Evolutionary conservation across 805 yeast species (phyloP), one percentile per base, ranked within the genome.

Genomic region (Ogataea ramenticola): DNA sequence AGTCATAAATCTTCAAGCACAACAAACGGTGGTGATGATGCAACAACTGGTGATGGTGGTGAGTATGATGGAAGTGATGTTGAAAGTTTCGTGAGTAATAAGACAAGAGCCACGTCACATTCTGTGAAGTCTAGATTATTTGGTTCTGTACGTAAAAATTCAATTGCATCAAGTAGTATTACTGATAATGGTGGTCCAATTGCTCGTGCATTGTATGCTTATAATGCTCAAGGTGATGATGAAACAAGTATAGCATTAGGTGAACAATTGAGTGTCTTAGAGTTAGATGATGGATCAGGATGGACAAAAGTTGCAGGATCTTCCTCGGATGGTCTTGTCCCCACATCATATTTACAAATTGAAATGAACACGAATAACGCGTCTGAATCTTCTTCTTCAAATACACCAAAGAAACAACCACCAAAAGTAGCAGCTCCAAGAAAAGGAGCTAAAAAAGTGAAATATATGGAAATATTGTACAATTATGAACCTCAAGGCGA

Each of bases 281-380:
- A 76, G 41, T 66, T 67, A 1, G 98, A 93, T 58, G 90, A 86
- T 49, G 97, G 96, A 0, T 79, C 87, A 16, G 99, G 99, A 0
- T 91, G 99, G 99, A 84, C 95, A 2, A 64, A 67, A 51, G 78
- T 89, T 10, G 53, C 52, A n/a, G 68, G 70, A n/a, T 4, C 11
- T 3, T 49, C 66, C 2, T 56, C 60, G 20, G 74, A 74, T 36
- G 99, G 99, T 0, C 69, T 90, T 34, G 96, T 90, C 4, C 99
- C 99, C 2, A 79, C 95, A 0, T 65, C 85, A 0, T 91, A 91
- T 58, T 62, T 90, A 7, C 80, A 80, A 48, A 60, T 80, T 2
- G 48, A 58, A 26, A 40, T 43, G 4, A 26, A 41, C 39, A 46
- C 48, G 30, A 43, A 45, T n/a, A n/a, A n/a, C n/a, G n/a, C n/a